phyloP scores from a whole-genome alignment of 192 early-diverging fungal species.

The Entomortierella parvispora region DNA sequence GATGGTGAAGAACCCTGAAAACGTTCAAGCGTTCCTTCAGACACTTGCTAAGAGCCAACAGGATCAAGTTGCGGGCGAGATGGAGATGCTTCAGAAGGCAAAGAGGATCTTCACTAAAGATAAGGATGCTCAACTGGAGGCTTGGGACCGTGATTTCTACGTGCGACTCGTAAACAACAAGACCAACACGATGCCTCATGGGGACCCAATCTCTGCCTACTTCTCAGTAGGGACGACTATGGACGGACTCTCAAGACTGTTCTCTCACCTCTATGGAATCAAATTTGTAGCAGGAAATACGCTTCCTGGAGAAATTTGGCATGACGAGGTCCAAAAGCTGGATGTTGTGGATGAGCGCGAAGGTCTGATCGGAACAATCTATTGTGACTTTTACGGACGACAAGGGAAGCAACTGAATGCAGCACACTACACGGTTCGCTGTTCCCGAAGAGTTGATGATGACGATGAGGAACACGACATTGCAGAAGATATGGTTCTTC shows the following conservation, averaged over 20 bases:
- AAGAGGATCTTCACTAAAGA: slow-evolving; percentile 79
- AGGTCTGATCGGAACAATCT: slow-evolving; percentile 89
- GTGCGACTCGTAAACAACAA: slow-evolving; percentile 55
- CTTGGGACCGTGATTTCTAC: slow-evolving; percentile 90
- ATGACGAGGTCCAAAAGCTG: slow-evolving; percentile 89
- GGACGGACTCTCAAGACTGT: slow-evolving; percentile 87
- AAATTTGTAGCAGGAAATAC: slow-evolving; percentile 75
- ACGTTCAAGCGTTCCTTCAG: slow-evolving; percentile 87
- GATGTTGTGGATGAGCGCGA: slow-evolving; percentile 91
- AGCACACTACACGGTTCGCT: slow-evolving; percentile 96
- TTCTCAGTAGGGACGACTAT: slow-evolving; percentile 92
- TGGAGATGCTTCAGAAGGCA: slow-evolving; percentile 72
- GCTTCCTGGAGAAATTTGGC: slow-evolving; percentile 89
- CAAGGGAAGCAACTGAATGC: slow-evolving; percentile 81
- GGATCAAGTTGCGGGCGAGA: slow-evolving; percentile 85
- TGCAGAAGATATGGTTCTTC: slow-evolving; percentile 38
- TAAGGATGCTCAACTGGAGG: slow-evolving; percentile 78
- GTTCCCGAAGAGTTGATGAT: slow-evolving; percentile 87
- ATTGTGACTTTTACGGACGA: slow-evolving; percentile 93
- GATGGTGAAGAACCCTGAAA: slow-evolving; percentile 89
- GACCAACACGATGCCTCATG: slow-evolving; percentile 52
- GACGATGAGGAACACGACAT: slow-evolving; percentile 67
- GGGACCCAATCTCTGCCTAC: slow-evolving; percentile 70
- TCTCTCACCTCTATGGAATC: slow-evolving; percentile 89
- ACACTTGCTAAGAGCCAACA: slow-evolving; percentile 59